Conservation (phyloP, 1,284 basidiomycete species). For the Moesziomyces aphidis region DNA sequence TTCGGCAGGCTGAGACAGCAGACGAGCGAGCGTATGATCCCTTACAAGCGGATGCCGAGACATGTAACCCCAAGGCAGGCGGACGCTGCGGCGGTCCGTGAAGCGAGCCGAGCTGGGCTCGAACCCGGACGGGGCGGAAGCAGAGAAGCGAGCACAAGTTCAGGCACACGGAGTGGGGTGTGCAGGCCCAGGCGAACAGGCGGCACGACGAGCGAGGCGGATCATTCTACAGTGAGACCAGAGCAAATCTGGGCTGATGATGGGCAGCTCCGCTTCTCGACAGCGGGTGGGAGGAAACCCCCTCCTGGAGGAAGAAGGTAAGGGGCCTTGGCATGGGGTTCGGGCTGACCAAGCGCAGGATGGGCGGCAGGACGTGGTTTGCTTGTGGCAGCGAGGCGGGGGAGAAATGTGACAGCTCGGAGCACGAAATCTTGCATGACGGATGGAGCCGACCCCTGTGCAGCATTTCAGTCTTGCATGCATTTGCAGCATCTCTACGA, state of each 20-base stretch:
- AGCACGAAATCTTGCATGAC: slow-evolving; percentile 19
- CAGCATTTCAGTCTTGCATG: slow-evolving; percentile 27
- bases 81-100: too few species aligned
- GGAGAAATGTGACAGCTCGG: slow-evolving; percentile 26
- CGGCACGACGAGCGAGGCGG: too few species aligned
- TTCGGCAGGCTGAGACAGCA: neutral
- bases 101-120: too few species aligned
- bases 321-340: slow-evolving; percentile 6
- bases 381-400: too few species aligned
- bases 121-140: neutral
- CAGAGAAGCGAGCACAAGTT: neutral
- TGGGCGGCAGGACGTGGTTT: neutral
- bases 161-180: neutral
- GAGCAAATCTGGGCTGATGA: neutral
- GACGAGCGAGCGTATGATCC: neutral
- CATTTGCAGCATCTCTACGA: neutral
- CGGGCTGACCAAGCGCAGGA: neutral
- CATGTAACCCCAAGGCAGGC: neutral
- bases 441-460: slow-evolving; percentile 11
- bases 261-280: neutral
- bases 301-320: neutral
- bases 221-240: neutral
- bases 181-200: neutral
- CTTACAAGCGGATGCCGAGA: slow-evolving; percentile 1
- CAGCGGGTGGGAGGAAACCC: neutral